phyloP scores from a whole-genome alignment of 306 rosid species.

The Corylus americana region DNA sequence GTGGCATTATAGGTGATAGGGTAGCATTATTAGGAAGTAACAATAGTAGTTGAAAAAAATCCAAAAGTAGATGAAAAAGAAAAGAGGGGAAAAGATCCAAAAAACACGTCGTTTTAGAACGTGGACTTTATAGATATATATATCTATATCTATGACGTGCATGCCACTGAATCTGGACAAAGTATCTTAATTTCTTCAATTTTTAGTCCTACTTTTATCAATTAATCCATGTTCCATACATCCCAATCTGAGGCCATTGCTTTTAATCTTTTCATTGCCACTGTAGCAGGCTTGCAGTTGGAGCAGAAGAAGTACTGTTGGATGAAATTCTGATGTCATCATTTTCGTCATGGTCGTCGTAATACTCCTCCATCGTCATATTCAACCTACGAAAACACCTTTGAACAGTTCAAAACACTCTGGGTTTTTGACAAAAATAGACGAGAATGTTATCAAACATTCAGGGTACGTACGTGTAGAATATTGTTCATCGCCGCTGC shows the following conservation, averaged over 20 bases:
- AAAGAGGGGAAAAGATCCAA: slow-evolving; percentile 17
- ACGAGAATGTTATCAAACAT: background rate
- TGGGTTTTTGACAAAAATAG: background rate
- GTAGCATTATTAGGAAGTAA: slow-evolving; percentile 25
- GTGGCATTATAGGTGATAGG: background rate
- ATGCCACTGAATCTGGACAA: slow-evolving; percentile 63
- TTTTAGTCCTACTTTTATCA: slow-evolving; percentile 30
- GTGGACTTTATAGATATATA: slow-evolving; percentile 39
- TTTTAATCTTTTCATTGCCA: slow-evolving; percentile 20
- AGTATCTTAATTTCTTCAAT: slow-evolving; percentile 26
- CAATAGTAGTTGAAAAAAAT: slow-evolving; percentile 24
- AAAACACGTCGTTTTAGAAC: slow-evolving; percentile 47
- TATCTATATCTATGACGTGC: slow-evolving; percentile 21
- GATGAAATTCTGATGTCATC: slow-evolving; percentile 19
- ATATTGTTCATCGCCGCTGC: background rate
- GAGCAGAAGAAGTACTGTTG: background rate
- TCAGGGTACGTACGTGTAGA: background rate
- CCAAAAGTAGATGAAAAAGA: slow-evolving; percentile 2
- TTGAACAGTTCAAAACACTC: background rate
- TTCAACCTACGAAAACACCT: background rate
- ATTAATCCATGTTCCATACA: slow-evolving; percentile 23
- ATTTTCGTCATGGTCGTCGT: slow-evolving; percentile 33
- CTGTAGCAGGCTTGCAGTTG: slow-evolving; percentile 2
- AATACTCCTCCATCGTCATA: slow-evolving; percentile 16
- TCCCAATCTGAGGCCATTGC: slow-evolving; percentile 40